Percentiles rank a stretch among this genome's conserved stretches.
phyloP scores from a whole-genome alignment of 768 basidiomycete genomes.

The Zangia roseola region DNA sequence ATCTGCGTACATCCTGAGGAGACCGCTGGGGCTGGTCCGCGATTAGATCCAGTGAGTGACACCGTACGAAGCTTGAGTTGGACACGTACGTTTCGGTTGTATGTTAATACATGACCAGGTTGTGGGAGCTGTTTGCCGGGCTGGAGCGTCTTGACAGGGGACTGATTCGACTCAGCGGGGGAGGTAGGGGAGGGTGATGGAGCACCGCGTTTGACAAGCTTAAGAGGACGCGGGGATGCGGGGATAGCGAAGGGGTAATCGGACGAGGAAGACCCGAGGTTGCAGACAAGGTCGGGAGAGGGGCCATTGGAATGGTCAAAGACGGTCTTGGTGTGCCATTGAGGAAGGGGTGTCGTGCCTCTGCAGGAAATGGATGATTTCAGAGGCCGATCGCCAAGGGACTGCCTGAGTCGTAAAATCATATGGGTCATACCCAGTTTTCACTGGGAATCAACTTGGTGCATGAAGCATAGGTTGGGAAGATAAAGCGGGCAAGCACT shows the following conservation, averaged over 20 bases:
- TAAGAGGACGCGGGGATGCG: conserved; percentile 20
- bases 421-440: too few species aligned
- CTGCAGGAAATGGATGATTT: conserved; percentile 10
- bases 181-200: conserved; percentile 7
- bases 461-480: too few species aligned
- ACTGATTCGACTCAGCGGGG: conserved; percentile 7
- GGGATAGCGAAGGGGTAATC: conserved; percentile 17
- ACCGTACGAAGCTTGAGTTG: conserved; percentile 27
- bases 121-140: conserved; percentile 25
- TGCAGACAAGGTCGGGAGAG: conserved; percentile 12
- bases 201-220: conserved; percentile 22
- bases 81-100: conserved; percentile 36
- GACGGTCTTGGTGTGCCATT: conserved; percentile 22
- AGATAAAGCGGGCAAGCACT: too few species aligned
- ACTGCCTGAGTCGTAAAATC: too few species aligned
- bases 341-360: conserved; percentile 18
- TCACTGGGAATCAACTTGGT: too few species aligned
- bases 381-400: conserved; percentile 4
- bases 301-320: conserved; percentile 27
- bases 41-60: conserved; percentile 9
- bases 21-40: conserved; percentile 1
- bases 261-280: conserved; percentile 20
- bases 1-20: conserved; percentile 26
- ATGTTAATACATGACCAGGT: conserved; percentile 26
- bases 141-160: conserved; percentile 11